Base-by-base conservation (phyloP, 2,329 filamentous ascomycete species). In the Cladosporium sp. region DNA sequence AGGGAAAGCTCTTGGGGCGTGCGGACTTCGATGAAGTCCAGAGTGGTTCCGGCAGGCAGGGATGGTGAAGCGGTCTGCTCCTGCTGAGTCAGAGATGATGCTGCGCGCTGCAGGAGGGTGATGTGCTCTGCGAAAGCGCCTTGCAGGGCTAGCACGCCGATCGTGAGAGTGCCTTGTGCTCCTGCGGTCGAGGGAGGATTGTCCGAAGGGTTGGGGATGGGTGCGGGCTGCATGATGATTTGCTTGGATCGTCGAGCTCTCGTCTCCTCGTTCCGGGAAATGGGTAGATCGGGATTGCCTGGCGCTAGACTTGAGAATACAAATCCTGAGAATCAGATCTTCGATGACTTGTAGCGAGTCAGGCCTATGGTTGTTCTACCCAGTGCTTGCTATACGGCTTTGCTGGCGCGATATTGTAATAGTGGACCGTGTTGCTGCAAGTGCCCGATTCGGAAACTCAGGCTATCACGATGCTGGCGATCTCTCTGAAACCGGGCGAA, bases 71-170 rank as follows among this genome's bases (percentile, higher is more conserved):
- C n/a, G 22, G 25, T 20, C 34, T 39, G 20, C 36, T 35, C 22
- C 32, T 39, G 20, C 36, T 39, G 48, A 35, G 45, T 19, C 50
- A 24, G 64, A 60, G 58, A 57, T 17, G 62, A 64, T 2, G 85
- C 82, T 5, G 92, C 91, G 61, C 83, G 80, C 63, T 82, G 82
- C 36, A 97, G 80, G 36, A 96, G 83, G 63, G 84, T 80, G 58
- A 96, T 72, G 77, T 99, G 93, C 73, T 99, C 93, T 67, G 85
- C 82, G 73, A 97, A 97, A 58, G 92, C 93, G 66, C 94, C 94
- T 75, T 99, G 94, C 17, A 99, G 83, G 64, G 94, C 85, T 36
- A 87, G 78, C 34, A 87, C 84, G 62, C 84, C 84, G 47, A 87
- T 76, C 15, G 80, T 83, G 57, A 84, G 72, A 28, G 60, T n/a